These are phyloP conservation scores for Coemansia sp. DNA, from an alignment of 192 early-diverging fungal species.

Conservation along the genomic window DNA sequence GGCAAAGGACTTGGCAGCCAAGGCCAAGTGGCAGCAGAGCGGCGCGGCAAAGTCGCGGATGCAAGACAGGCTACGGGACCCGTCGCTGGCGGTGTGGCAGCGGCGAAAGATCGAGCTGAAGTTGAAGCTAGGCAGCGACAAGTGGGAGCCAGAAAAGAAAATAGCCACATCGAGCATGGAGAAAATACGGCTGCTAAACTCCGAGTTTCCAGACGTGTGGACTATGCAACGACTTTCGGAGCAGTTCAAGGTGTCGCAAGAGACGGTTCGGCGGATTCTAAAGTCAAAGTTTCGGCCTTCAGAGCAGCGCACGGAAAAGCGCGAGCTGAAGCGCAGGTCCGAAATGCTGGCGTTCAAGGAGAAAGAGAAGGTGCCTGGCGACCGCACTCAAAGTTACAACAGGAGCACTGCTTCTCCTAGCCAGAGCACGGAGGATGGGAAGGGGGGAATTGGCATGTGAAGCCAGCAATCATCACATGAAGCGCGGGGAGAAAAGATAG, in stretches of 20 bases:
- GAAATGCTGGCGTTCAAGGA: slow-evolving; percentile 31
- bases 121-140: slow-evolving; percentile 30
- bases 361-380: background rate
- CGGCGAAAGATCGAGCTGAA: slow-evolving; percentile 52
- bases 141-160: slow-evolving; percentile 40
- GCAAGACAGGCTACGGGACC: slow-evolving; percentile 22
- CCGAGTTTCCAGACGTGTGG: slow-evolving; percentile 53
- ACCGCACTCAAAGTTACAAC: background rate
- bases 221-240: slow-evolving; percentile 46
- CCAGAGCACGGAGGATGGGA: too few relatives aligned
- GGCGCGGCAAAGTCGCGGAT: slow-evolving; percentile 8
- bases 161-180: slow-evolving; percentile 50
- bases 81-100: slow-evolving; percentile 34
- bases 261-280: slow-evolving; percentile 55
- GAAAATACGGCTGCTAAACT: slow-evolving; percentile 40
- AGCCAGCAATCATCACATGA: background rate
- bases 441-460: background rate
- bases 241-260: slow-evolving; percentile 56
- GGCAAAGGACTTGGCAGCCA: slow-evolving; percentile 10
- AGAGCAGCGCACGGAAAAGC: slow-evolving; percentile 22
- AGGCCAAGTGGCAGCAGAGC: slow-evolving; percentile 24
- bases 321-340: slow-evolving; percentile 44
- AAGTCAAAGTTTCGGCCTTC: slow-evolving; percentile 52
- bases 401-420: background rate
- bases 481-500: background rate